Conservation (phyloP, 1,284 basidiomycete species). For the Ceratobasidium sp. region DNA sequence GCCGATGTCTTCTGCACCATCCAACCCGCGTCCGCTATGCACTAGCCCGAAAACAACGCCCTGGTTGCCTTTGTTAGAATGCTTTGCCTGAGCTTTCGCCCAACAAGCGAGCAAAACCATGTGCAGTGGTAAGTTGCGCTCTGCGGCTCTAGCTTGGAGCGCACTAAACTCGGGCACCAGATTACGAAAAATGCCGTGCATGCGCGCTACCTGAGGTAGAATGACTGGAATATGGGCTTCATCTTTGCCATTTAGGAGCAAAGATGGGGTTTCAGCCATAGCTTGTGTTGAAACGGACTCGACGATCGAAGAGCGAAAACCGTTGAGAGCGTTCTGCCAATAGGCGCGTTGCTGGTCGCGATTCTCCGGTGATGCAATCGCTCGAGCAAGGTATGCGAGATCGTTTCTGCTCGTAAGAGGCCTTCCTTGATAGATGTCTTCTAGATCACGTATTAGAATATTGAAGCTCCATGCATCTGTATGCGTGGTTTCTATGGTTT, state of each 20-base stretch:
- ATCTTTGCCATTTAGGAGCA: not conserved
- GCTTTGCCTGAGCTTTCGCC: constrained; percentile 62
- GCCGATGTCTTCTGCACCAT: constrained; percentile 61
- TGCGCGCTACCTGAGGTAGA: constrained; percentile 52
- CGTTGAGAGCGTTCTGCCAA: constrained; percentile 56
- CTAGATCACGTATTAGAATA: constrained; percentile 63
- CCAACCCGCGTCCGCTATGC: constrained; percentile 62
- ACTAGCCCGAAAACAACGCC: constrained; percentile 64
- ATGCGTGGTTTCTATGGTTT: not conserved
- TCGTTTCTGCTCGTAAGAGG: constrained; percentile 56
- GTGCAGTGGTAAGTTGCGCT: constrained; percentile 54
- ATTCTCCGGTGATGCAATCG: constrained; percentile 52
- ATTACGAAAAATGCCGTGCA: constrained; percentile 58
- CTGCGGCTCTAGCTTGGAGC: constrained; percentile 6
- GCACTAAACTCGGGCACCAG: constrained; percentile 29
- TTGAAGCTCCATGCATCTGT: constrained; percentile 64
- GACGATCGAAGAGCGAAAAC: constrained; percentile 25
- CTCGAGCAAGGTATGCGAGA: constrained; percentile 58
- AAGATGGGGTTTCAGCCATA: not conserved
- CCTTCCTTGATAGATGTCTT: constrained; percentile 58
- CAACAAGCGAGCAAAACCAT: constrained; percentile 65
- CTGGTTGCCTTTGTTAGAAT: constrained; percentile 53
- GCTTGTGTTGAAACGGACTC: not conserved
- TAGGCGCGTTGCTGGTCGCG: constrained; percentile 60
- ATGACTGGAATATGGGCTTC: constrained; percentile 51